Percentiles rank a stretch among this genome's conserved stretches.
Evolutionary conservation across 116 monocot genomes (phyloP).

Genomic region (Posidonia oceanica): DNA sequence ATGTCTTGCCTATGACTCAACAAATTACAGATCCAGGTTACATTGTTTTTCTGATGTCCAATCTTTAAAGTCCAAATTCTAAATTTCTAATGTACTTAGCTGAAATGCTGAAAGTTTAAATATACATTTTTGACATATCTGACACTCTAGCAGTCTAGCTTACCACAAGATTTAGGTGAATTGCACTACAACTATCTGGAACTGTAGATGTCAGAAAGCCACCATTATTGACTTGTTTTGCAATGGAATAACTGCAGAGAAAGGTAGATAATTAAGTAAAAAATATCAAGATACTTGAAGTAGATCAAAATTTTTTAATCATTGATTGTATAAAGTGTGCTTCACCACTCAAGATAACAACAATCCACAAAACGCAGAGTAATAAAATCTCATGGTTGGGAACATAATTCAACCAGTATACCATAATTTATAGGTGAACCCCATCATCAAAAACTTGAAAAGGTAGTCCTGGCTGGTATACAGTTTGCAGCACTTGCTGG

Average conservation of each 20-base stretch:
- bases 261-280: background rate
- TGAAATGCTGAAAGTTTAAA: background rate
- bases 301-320: background rate
- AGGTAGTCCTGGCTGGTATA: too few species aligned
- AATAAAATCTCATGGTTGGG: background rate
- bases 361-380: background rate
- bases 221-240: background rate
- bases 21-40: background rate
- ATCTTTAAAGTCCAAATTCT: too few species aligned
- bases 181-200: constrained; percentile 14
- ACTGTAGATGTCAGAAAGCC: background rate
- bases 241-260: constrained; percentile 11
- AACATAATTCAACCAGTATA: background rate
- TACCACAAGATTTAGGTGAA: constrained; percentile 30
- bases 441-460: too few species aligned
- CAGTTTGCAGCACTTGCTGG: too few species aligned
- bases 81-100: background rate
- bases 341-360: background rate
- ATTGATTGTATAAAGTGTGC: background rate
- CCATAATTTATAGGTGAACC: background rate
- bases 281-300: background rate
- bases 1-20: constrained; percentile 64
- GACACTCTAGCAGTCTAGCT: background rate
- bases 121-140: background rate
- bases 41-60: background rate